phyloP scores from a whole-genome alignment of 768 basidiomycete species.

The Kwoniella heveanensis region DNA sequence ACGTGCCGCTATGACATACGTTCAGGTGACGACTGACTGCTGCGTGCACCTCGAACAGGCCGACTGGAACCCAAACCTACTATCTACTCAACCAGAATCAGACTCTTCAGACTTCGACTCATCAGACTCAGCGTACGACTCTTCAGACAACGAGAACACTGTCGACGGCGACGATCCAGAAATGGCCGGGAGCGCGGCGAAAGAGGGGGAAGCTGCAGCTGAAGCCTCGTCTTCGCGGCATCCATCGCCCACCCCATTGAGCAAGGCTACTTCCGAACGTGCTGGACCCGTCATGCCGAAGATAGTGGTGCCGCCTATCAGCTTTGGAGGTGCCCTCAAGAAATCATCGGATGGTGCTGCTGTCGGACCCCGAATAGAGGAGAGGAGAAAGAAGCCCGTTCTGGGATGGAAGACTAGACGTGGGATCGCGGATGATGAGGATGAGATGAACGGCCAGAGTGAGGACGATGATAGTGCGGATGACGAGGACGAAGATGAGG shows the following conservation, averaged over 20 bases:
- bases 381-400: conserved; percentile 55
- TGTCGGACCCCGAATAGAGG: conserved; percentile 61
- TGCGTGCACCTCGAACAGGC: no score
- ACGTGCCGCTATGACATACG: no score
- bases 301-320: not conserved
- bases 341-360: conserved; percentile 68
- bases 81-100: conserved; percentile 32
- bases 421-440: conserved; percentile 26
- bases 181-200: not conserved
- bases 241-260: not conserved
- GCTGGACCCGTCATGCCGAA: not conserved
- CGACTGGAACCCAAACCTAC: conserved; percentile 33
- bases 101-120: conserved; percentile 42
- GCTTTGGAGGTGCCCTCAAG: conserved; percentile 66
- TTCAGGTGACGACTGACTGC: no score
- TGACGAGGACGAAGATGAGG: conserved; percentile 26
- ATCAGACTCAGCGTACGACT: conserved; percentile 42
- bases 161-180: conserved; percentile 15
- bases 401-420: conserved; percentile 11
- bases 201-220: no score
- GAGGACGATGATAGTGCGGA: conserved; percentile 40
- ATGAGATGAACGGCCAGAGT: conserved; percentile 24
- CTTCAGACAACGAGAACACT: conserved; percentile 33
- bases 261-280: not conserved
- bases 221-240: not conserved